Base-by-base conservation (phyloP, 2,329 filamentous ascomycete species). In the Monilinia laxa region DNA sequence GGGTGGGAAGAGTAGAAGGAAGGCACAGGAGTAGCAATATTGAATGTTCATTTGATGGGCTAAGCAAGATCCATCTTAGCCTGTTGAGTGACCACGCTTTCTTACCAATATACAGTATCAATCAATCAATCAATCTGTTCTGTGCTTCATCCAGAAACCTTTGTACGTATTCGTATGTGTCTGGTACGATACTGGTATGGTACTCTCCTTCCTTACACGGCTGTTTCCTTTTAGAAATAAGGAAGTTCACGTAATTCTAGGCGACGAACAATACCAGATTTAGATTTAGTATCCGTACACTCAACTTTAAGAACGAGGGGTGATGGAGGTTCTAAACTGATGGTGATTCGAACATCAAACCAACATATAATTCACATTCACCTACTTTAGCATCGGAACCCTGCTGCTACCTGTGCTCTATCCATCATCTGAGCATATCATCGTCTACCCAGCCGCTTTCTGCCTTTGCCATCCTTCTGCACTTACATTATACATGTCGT, bases 371-470 rank as follows among this genome's bases (percentile, higher is more conserved):
- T 35, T 35, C 31, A 35, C 31, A 35, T 58, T 59, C 42, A 59
- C 25, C 57, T 59, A n/a, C 42, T 31, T 47, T 47, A 49, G 42
- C 42, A 49, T 49, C 25, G 57, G n/a, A 59, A 59, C 57, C 57
- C 57, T 59, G 56, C 40, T 11, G 7, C 23, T 47, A 35, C 57
- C 57, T 49, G 31, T 59, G 42, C 57, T 49, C 40, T 42, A 59
- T 59, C 25, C 25, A 59, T 47, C 63, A 65, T 59, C 28, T 51
- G 63, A 65, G 54, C 63, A 59, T 38, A 65, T 65, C 62, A 56
- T 49, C 55, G 51, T 45, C 47, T 42, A 35, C n/a, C 45, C 54
- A n/a, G 23, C 18, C 23, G 45, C 58, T 40, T 47, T 20, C 18
- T 52, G n/a, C 40, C 53, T 57, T 47, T 23, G 11, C 54, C 14